A percentile compares a stretch with the other conserved stretches of the same genome.
Evolutionary conservation across 2,329 filamentous ascomycete species (phyloP).

Genomic region (Camillea tinctor): DNA sequence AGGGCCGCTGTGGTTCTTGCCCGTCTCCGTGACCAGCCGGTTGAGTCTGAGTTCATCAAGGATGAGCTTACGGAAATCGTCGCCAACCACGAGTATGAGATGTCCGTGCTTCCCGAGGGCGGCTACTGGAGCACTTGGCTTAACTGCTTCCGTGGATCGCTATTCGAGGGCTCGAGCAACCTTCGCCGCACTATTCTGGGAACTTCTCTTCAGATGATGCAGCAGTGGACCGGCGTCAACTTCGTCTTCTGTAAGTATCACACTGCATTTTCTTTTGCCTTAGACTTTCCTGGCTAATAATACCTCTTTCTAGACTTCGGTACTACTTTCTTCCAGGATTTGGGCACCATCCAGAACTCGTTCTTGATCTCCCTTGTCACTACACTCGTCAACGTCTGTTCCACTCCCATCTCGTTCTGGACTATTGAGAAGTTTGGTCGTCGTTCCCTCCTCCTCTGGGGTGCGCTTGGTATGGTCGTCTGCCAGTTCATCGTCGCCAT

Average conservation of each 20-base stretch:
- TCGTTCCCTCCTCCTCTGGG: constrained; percentile 74
- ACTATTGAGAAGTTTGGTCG: constrained; percentile 80
- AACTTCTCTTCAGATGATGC: constrained; percentile 77
- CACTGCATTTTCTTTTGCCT: no score
- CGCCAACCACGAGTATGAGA: constrained; percentile 86
- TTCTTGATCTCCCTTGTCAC: constrained; percentile 86
- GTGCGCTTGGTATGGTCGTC: constrained; percentile 78
- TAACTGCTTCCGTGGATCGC: constrained; percentile 64
- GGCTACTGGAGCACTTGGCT: constrained; percentile 69
- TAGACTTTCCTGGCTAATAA: background rate
- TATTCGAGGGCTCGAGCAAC: constrained; percentile 63
- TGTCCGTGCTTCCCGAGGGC: constrained; percentile 61
- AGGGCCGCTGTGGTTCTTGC: constrained; percentile 61
- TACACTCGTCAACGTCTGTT: constrained; percentile 83
- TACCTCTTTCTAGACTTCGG: constrained; percentile 75
- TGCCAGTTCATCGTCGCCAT: constrained; percentile 88
- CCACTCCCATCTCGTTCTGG: constrained; percentile 85
- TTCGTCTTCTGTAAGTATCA: constrained; percentile 44
- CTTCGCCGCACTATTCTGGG: constrained; percentile 69
- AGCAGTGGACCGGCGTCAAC: constrained; percentile 81
- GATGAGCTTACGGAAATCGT: constrained; percentile 81
- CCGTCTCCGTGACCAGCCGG: constrained; percentile 71
- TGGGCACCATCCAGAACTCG: constrained; percentile 71
- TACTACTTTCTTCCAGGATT: constrained; percentile 78
- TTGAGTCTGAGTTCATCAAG: constrained; percentile 72